phyloP scores from a whole-genome alignment of 176 grass and related monocot genomes.

The Guadua angustifolia region DNA sequence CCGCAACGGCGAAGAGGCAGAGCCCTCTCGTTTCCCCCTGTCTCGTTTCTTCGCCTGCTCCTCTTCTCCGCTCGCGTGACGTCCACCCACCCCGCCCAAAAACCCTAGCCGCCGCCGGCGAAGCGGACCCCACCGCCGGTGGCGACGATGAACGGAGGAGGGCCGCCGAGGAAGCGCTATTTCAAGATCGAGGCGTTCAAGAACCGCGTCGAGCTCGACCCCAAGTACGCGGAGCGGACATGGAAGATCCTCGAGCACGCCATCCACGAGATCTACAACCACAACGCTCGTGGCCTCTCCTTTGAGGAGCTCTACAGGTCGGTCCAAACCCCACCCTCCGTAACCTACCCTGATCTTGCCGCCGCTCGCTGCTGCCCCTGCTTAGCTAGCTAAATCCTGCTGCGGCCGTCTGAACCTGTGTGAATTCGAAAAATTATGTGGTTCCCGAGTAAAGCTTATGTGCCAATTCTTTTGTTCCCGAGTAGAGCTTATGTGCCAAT shows the following conservation, averaged over 20 bases:
- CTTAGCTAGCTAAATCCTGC: constrained; percentile 24
- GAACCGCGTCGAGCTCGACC: constrained; percentile 88
- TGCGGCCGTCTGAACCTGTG: neutral
- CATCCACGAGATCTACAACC: constrained; percentile 98
- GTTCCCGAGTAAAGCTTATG: neutral
- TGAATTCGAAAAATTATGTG: constrained; percentile 28
- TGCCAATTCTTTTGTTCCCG: constrained; percentile 2
- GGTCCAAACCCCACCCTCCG: neutral
- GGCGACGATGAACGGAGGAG: constrained; percentile 59
- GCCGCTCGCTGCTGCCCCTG: neutral
- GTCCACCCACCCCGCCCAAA: constrained; percentile 36
- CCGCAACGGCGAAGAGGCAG: neutral
- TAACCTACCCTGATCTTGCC: neutral
- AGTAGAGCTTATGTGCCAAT: neutral
- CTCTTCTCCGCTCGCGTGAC: neutral
- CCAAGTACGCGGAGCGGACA: constrained; percentile 95
- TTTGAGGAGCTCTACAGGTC: constrained; percentile 96
- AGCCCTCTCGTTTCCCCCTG: neutral
- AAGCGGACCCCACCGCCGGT: neutral
- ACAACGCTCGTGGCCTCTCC: constrained; percentile 93
- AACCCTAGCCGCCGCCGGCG: constrained; percentile 42
- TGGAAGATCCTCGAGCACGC: constrained; percentile 91
- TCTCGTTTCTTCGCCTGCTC: neutral
- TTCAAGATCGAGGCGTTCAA: constrained; percentile 98
- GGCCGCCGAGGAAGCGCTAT: constrained; percentile 69